These are phyloP conservation scores for Cubamyces lactineus DNA, from an alignment of 768 basidiomycete species.

Conservation along the genomic window DNA sequence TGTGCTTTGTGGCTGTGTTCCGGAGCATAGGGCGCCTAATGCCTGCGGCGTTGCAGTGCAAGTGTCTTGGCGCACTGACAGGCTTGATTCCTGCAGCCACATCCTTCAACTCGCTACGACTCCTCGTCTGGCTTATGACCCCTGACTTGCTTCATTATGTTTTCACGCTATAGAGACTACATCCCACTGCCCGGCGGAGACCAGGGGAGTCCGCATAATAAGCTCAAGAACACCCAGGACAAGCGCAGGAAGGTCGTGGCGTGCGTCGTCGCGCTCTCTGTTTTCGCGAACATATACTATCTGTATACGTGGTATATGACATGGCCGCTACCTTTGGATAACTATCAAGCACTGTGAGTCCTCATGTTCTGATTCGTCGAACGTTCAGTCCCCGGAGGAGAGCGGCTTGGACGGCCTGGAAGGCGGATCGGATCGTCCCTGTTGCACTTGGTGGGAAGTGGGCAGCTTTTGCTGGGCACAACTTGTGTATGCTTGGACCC, in stretches of 20 bases:
- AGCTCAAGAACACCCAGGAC: slow-evolving; percentile 3
- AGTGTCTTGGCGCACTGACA: too few relatives aligned
- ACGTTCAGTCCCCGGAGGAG: too few relatives aligned
- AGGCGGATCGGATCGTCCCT: neutral
- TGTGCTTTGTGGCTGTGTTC: slow-evolving; percentile 7
- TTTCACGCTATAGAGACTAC: slow-evolving; percentile 16
- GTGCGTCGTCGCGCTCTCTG: slow-evolving; percentile 12
- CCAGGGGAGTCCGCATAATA: slow-evolving; percentile 1
- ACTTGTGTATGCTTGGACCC: neutral
- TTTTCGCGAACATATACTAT: slow-evolving; percentile 17
- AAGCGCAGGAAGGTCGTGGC: slow-evolving; percentile 6
- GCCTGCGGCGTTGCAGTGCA: too few relatives aligned
- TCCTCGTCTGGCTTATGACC: neutral
- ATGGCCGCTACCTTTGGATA: slow-evolving; percentile 22
- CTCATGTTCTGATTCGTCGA: neutral
- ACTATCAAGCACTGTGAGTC: slow-evolving; percentile 28
- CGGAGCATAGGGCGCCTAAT: neutral
- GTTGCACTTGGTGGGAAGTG: neutral
- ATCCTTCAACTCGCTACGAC: neutral
- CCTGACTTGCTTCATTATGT: neutral
- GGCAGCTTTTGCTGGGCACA: neutral
- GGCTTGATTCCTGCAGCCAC: too few relatives aligned
- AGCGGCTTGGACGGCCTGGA: too few relatives aligned
- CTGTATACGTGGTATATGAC: neutral
- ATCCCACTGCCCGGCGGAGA: slow-evolving; percentile 6